phyloP scores from a whole-genome alignment of 2,329 filamentous ascomycete genomes.

The Cladorrhinum sp. region DNA sequence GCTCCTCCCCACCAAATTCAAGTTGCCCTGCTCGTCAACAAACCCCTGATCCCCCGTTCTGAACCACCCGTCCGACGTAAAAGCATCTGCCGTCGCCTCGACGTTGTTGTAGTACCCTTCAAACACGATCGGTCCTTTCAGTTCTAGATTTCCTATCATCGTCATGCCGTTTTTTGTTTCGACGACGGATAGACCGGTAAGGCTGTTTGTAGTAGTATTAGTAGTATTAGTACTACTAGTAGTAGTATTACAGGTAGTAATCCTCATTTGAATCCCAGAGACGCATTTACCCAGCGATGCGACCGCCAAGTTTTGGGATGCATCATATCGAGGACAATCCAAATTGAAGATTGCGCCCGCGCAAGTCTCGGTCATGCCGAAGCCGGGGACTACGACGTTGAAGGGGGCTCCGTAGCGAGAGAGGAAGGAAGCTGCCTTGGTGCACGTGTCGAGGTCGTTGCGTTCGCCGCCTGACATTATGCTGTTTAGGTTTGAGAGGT shows the following conservation, averaged over 20 bases:
- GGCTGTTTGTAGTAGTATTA: too few species aligned
- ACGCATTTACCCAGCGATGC: conserved; percentile 40
- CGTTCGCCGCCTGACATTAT: conserved; percentile 44
- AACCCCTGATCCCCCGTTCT: conserved; percentile 38
- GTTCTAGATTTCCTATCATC: conserved; percentile 53
- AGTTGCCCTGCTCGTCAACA: conserved; percentile 35
- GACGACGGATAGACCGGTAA: too few species aligned
- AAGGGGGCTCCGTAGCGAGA: conserved; percentile 31
- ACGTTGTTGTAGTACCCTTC: conserved; percentile 60
- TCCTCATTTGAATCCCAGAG: too few species aligned
- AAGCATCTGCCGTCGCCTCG: conserved; percentile 53
- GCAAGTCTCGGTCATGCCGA: conserved; percentile 53
- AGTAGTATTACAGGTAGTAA: too few species aligned
- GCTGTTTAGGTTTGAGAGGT: conserved; percentile 28
- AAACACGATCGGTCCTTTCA: conserved; percentile 59
- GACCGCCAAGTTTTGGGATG: conserved; percentile 29
- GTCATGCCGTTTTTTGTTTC: too few species aligned
- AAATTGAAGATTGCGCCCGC: conserved; percentile 45
- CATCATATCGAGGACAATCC: conserved; percentile 41
- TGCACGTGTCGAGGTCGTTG: conserved; percentile 37
- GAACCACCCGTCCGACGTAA: conserved; percentile 50
- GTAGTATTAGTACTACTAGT: too few species aligned
- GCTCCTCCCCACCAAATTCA: conserved; percentile 36
- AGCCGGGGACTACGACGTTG: conserved; percentile 40
- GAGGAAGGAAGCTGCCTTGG: conserved; percentile 30